These are phyloP conservation scores for Lasiosphaeriaceae sp. DNA, from an alignment of 495 filamentous ascomycete genomes.

Conservation along the genomic window DNA sequence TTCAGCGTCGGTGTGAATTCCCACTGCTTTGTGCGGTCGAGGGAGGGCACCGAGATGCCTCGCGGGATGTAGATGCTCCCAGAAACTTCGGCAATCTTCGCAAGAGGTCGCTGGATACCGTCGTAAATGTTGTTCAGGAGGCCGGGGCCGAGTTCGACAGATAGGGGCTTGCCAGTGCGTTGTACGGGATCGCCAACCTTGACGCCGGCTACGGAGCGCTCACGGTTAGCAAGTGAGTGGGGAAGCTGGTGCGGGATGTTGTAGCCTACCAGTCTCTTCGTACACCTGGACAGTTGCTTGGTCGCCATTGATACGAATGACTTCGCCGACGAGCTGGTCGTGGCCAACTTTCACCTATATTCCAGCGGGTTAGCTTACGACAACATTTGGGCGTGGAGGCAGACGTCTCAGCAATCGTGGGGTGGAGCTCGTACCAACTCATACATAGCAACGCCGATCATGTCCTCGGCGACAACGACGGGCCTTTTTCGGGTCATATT, in stretches of 20 bases:
- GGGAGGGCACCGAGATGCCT: constrained; percentile 81
- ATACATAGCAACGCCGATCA: constrained; percentile 99
- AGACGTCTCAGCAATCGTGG: too few relatives aligned
- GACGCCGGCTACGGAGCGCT: constrained; percentile 66
- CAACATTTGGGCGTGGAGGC: background rate
- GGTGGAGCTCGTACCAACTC: constrained; percentile 60
- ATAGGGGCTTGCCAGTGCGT: constrained; percentile 89
- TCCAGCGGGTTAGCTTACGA: constrained; percentile 40
- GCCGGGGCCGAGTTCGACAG: constrained; percentile 94
- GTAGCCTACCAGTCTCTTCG: constrained; percentile 82
- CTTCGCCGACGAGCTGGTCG: constrained; percentile 86
- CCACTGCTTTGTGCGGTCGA: constrained; percentile 89
- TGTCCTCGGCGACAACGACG: constrained; percentile 95
- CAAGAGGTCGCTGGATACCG: constrained; percentile 93
- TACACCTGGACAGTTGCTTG: constrained; percentile 98
- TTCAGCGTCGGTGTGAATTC: constrained; percentile 88
- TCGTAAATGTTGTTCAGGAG: constrained; percentile 99
- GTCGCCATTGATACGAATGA: constrained; percentile 94
- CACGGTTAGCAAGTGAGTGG: background rate
- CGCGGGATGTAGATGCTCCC: constrained; percentile 95
- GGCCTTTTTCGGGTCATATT: constrained; percentile 56
- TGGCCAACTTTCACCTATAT: constrained; percentile 70
- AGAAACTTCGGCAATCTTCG: constrained; percentile 70
- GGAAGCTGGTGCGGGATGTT: constrained; percentile 8
- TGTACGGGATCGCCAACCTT: constrained; percentile 91